These are phyloP conservation scores for Bromus sterilis DNA, from an alignment of 176 grass and related monocot genomes.

Conservation along the genomic window DNA sequence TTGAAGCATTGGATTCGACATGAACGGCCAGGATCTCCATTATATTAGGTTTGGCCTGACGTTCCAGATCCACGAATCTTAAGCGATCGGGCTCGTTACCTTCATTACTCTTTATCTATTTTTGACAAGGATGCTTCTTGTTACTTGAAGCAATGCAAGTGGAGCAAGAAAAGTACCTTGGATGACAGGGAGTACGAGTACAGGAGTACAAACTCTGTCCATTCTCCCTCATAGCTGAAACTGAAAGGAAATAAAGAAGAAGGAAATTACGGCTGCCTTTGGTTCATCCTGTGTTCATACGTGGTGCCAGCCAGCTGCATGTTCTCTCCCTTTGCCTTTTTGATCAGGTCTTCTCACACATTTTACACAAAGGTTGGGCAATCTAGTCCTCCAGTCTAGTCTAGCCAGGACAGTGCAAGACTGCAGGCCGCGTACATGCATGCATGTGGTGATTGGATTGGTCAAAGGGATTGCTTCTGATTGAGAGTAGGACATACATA, in stretches of 20 bases:
- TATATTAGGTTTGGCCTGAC: neutral
- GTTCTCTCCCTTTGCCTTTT: neutral
- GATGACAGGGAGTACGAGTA: neutral
- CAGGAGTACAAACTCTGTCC: slow-evolving; percentile 10
- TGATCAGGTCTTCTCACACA: neutral
- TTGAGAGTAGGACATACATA: slow-evolving; percentile 33
- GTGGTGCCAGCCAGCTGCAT: neutral
- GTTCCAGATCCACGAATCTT: neutral
- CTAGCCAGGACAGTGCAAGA: slow-evolving; percentile 1
- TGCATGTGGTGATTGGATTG: slow-evolving; percentile 15
- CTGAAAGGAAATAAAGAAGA: neutral
- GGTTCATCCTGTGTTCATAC: slow-evolving; percentile 32
- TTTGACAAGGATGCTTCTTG: neutral
- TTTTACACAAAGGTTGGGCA: slow-evolving; percentile 10
- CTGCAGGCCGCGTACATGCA: slow-evolving; percentile 22
- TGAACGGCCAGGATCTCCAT: neutral
- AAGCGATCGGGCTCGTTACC: too few relatives aligned
- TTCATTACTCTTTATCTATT: neutral
- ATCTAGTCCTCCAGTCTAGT: neutral
- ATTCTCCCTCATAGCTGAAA: slow-evolving; percentile 1
- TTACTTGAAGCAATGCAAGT: slow-evolving; percentile 14
- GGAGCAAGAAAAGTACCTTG: slow-evolving; percentile 31
- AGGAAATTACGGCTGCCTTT: slow-evolving; percentile 27
- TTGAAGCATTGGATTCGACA: neutral
- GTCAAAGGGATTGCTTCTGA: slow-evolving; percentile 41